Percentiles rank a stretch among this genome's conserved stretches.
These are phyloP conservation scores for Trypanosoma brucei DNA, from an alignment of 208 protist species.

Conservation along the genomic window DNA sequence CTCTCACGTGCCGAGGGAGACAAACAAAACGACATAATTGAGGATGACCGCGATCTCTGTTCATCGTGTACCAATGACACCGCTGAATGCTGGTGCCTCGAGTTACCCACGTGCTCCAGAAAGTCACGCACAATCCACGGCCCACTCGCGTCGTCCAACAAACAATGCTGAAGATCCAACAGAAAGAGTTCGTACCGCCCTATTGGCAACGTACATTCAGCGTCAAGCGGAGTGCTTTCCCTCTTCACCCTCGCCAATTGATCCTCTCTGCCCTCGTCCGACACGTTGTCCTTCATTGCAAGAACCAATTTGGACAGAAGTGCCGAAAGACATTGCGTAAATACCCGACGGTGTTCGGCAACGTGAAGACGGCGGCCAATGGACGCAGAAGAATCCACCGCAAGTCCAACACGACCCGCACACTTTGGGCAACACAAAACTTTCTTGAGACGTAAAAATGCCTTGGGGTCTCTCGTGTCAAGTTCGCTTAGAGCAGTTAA, in stretches of 20 bases:
- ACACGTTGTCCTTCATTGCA: slow-evolving; percentile 17
- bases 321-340: slow-evolving; percentile 25
- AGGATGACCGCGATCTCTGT: neutral
- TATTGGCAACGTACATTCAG: neutral
- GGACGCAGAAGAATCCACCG: slow-evolving; percentile 32
- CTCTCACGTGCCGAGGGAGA: neutral
- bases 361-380: slow-evolving; percentile 31
- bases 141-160: slow-evolving; percentile 27
- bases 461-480: neutral
- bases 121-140: slow-evolving; percentile 33
- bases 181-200: slow-evolving; percentile 26
- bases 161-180: slow-evolving; percentile 32
- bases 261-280: slow-evolving; percentile 2
- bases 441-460: slow-evolving; percentile 2
- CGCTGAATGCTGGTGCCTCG: slow-evolving; percentile 22
- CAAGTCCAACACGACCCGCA: slow-evolving; percentile 23
- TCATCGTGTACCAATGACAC: slow-evolving; percentile 14
- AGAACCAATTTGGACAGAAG: slow-evolving; percentile 30
- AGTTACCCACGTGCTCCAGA: slow-evolving; percentile 25
- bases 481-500: slow-evolving; percentile 1
- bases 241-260: neutral
- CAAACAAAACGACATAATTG: neutral
- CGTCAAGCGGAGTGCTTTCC: neutral
- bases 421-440: slow-evolving; percentile 14
- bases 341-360: slow-evolving; percentile 23